Evolutionary conservation across 2,329 filamentous ascomycete species (phyloP).

Genomic region (Alternaria ventricosa): DNA sequence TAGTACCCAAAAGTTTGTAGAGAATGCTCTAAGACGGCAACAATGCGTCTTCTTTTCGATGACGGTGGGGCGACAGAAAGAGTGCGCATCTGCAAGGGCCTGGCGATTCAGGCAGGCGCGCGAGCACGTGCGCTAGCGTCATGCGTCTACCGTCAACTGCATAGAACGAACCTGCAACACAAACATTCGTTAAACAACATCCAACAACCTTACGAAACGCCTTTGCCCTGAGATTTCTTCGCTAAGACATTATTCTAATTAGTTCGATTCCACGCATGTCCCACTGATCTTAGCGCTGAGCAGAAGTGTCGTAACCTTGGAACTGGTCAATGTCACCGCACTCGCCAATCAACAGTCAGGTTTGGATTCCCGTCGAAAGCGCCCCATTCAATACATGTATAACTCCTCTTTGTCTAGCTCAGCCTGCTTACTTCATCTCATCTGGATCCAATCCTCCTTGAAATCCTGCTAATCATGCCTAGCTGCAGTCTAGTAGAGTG

Average conservation of each 20-base stretch:
- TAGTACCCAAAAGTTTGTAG: not conserved
- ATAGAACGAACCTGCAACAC: not conserved
- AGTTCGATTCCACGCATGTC: too few species aligned
- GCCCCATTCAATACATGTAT: too few species aligned
- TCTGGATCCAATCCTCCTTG: too few species aligned
- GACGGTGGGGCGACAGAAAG: slow-evolving; percentile 12
- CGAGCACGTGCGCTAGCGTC: slow-evolving; percentile 14
- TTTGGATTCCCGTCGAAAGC: too few species aligned
- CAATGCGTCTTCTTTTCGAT: not conserved
- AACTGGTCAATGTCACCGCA: too few species aligned
- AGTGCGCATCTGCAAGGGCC: slow-evolving; percentile 3
- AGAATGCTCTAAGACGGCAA: not conserved
- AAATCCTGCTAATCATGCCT: too few species aligned
- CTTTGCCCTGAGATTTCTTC: not conserved
- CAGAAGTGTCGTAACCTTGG: not conserved
- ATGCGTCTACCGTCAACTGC: not conserved
- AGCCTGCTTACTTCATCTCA: too few species aligned
- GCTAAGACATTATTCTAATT: not conserved
- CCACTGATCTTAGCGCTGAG: not conserved
- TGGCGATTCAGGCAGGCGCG: slow-evolving; percentile 9
- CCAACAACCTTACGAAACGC: not conserved
- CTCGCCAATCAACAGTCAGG: too few species aligned
- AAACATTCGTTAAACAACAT: not conserved
- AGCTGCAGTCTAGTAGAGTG: too few species aligned
- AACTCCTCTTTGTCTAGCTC: too few species aligned